A percentile compares a stretch with the other conserved stretches of the same genome.
phyloP scores from a whole-genome alignment of 768 basidiomycete species.

The Suillus tomentosus region DNA sequence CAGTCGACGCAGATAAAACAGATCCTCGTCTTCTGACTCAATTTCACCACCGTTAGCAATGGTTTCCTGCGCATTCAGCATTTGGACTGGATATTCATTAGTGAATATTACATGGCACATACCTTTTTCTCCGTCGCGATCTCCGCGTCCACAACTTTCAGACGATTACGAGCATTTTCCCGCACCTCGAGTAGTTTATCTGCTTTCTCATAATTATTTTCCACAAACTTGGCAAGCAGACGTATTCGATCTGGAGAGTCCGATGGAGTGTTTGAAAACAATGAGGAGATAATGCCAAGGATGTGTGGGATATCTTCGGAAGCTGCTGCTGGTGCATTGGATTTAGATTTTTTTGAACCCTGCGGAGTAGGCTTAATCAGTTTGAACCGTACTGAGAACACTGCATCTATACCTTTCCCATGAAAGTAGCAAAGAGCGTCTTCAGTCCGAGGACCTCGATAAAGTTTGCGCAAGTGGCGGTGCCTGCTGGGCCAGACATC shows the following conservation, averaged over 20 bases:
- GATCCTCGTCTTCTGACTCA: constrained; percentile 63
- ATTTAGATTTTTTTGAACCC: constrained; percentile 68
- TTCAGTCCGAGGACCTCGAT: constrained; percentile 88
- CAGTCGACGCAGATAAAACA: constrained; percentile 83
- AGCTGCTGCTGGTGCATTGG: constrained; percentile 44
- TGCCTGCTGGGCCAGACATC: constrained; percentile 74
- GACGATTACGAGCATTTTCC: constrained; percentile 62
- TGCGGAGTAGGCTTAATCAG: constrained; percentile 20
- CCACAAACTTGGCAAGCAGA: constrained; percentile 91
- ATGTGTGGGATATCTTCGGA: constrained; percentile 88
- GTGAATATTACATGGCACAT: constrained; percentile 16
- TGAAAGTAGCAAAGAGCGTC: constrained; percentile 86
- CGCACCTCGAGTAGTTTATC: constrained; percentile 91
- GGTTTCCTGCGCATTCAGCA: constrained; percentile 44
- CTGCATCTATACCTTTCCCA: constrained; percentile 74
- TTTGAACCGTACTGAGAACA: not conserved
- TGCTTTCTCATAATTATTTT: constrained; percentile 89
- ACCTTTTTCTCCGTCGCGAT: constrained; percentile 74
- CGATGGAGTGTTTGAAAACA: constrained; percentile 84
- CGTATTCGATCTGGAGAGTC: constrained; percentile 81
- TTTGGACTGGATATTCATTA: not conserved
- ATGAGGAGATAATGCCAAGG: constrained; percentile 83
- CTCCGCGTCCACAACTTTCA: constrained; percentile 63
- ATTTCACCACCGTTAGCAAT: constrained; percentile 57
- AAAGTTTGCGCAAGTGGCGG: constrained; percentile 77